These are phyloP conservation scores for Parastagonospora nodorum DNA, from an alignment of 2,329 filamentous ascomycete genomes.

Conservation along the genomic window DNA sequence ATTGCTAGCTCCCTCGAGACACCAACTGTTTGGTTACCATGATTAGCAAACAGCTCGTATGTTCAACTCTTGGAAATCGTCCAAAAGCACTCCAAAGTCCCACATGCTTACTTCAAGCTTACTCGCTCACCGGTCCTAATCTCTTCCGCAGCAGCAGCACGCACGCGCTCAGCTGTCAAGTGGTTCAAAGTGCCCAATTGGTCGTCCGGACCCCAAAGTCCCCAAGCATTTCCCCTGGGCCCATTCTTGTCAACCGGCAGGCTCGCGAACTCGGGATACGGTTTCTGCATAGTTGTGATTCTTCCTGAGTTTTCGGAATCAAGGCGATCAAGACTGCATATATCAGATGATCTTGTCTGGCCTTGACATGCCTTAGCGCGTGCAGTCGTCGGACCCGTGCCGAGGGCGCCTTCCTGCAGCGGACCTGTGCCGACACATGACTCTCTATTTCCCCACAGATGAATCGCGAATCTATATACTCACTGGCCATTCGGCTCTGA, in stretches of 20 bases:
- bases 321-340: too few relatives aligned
- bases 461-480: background rate
- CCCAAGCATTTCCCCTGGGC: slow-evolving; percentile 1
- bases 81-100: too few relatives aligned
- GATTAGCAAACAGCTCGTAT: too few relatives aligned
- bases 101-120: slow-evolving; percentile 13
- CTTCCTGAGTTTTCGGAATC: too few relatives aligned
- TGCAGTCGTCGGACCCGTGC: too few relatives aligned
- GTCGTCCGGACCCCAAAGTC: background rate
- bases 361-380: too few relatives aligned
- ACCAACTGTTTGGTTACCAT: background rate
- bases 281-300: background rate
- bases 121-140: slow-evolving; percentile 17
- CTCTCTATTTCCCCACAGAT: too few relatives aligned
- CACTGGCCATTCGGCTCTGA: background rate
- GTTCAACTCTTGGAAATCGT: too few relatives aligned
- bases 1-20: background rate
- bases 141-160: slow-evolving; percentile 4
- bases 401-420: background rate
- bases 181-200: slow-evolving; percentile 1
- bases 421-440: background rate
- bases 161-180: background rate
- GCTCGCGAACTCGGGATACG: background rate
- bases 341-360: too few relatives aligned
- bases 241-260: background rate